Conservation (phyloP, 805 yeast genomes). For the Cyberlindnera maclurae region DNA sequence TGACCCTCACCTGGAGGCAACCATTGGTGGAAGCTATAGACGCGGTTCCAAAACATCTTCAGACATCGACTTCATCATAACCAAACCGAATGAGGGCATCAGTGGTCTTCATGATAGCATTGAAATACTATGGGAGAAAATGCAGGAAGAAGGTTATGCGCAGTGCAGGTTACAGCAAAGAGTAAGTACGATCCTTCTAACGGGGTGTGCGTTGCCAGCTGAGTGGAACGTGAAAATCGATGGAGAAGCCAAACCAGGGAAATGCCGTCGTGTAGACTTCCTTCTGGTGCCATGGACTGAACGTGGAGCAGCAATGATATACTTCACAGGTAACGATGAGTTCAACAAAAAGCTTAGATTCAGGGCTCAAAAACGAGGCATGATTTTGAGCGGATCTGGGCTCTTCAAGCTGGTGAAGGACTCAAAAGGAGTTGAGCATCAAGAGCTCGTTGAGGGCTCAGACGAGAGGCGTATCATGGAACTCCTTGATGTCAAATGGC, state of each 20-base stretch:
- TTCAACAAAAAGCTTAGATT: constrained; percentile 42
- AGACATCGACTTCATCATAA: constrained; percentile 46
- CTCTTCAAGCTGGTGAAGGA: constrained; percentile 25
- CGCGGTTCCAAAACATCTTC: constrained; percentile 41
- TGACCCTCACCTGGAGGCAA: constrained; percentile 29
- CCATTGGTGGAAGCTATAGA: constrained; percentile 46
- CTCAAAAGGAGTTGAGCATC: constrained; percentile 4
- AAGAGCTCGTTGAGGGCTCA: constrained; percentile 33
- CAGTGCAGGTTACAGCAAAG: constrained; percentile 17
- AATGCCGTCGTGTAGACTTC: constrained; percentile 49
- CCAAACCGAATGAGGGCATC: constrained; percentile 27
- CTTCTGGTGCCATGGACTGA: constrained; percentile 38
- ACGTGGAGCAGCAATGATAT: constrained; percentile 41
- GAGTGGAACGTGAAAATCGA: constrained; percentile 20
- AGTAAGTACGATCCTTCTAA: constrained; percentile 25
- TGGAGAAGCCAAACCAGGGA: constrained; percentile 25
- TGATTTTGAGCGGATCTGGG: constrained; percentile 36
- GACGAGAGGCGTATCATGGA: constrained; percentile 40
- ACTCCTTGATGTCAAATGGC: constrained; percentile 32
- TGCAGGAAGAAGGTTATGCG: constrained; percentile 24
- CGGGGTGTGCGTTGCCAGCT: constrained; percentile 29
- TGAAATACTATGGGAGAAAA: constrained; percentile 16
- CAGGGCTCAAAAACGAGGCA: constrained; percentile 34
- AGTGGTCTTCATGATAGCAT: constrained; percentile 18
- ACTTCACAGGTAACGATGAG: constrained; percentile 48